phyloP scores from a whole-genome alignment of 2,329 filamentous ascomycete genomes.

The Fusarium sp. region DNA sequence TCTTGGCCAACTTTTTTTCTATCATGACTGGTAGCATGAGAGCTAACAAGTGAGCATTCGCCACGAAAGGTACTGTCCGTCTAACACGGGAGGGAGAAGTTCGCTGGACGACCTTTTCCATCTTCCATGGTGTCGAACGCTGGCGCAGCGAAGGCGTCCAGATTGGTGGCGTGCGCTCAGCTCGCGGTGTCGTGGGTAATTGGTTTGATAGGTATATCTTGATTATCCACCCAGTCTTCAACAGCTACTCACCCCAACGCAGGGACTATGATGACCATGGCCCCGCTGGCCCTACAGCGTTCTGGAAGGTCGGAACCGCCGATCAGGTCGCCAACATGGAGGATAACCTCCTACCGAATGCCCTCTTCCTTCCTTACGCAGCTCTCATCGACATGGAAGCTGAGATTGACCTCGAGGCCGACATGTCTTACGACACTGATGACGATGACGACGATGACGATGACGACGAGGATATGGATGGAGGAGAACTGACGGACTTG shows the following conservation, averaged over 20 bases:
- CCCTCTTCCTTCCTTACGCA: constrained; percentile 46
- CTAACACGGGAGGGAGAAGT: constrained; percentile 75
- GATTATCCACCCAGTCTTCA: background rate
- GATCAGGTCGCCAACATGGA: constrained; percentile 39
- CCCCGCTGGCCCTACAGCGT: constrained; percentile 76
- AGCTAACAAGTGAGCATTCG: constrained; percentile 39
- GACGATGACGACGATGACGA: constrained; percentile 27
- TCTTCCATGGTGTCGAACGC: constrained; percentile 69
- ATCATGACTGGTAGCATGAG: background rate
- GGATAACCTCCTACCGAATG: constrained; percentile 46
- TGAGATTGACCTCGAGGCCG: constrained; percentile 39
- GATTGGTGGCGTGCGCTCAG: constrained; percentile 70
- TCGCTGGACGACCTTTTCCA: constrained; percentile 74
- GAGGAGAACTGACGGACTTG: constrained; percentile 32
- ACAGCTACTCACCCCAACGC: background rate
- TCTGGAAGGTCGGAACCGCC: constrained; percentile 74
- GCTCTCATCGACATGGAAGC: constrained; percentile 32
- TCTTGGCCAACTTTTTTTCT: background rate
- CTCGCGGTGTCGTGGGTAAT: constrained; percentile 72
- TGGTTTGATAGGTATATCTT: constrained; percentile 76
- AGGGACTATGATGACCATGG: constrained; percentile 72
- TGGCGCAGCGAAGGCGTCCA: constrained; percentile 83
- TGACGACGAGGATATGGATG: constrained; percentile 28
- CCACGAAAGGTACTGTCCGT: constrained; percentile 63
- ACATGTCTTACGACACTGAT: constrained; percentile 41